These are phyloP conservation scores for Pyrenophora tritici-repentis DNA, from an alignment of 2,329 filamentous ascomycete species.

Conservation along the genomic window DNA sequence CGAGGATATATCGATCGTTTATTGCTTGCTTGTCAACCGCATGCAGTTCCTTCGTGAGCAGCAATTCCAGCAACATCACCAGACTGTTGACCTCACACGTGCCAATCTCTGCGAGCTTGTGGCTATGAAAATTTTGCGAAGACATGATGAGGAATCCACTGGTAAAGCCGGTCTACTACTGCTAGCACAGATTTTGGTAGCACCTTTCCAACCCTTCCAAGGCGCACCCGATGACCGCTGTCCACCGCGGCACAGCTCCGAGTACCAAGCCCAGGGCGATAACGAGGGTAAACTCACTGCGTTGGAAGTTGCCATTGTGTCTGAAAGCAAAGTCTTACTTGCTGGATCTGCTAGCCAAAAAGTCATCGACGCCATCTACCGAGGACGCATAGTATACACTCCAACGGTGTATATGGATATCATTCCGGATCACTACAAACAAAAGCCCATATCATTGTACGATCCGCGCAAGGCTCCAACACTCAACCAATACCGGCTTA, in stretches of 20 bases:
- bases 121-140: constrained; percentile 75
- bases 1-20: constrained; percentile 81
- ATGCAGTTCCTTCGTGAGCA: constrained; percentile 81
- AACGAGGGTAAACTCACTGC: constrained; percentile 70
- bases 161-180: constrained; percentile 72
- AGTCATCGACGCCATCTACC: constrained; percentile 82
- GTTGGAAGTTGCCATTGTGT: constrained; percentile 81
- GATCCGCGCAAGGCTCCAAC: constrained; percentile 75
- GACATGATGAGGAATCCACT: constrained; percentile 77
- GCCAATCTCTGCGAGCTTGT: constrained; percentile 80
- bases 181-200: constrained; percentile 78
- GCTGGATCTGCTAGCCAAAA: constrained; percentile 79
- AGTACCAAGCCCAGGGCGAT: constrained; percentile 53
- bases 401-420: constrained; percentile 82
- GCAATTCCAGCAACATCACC: constrained; percentile 73
- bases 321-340: constrained; percentile 78
- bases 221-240: constrained; percentile 73
- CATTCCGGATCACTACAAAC: constrained; percentile 83
- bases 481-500: constrained; percentile 82
- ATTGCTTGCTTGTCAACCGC: constrained; percentile 81
- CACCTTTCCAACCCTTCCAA: constrained; percentile 84
- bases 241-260: constrained; percentile 57
- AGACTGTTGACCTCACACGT: constrained; percentile 79
- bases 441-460: constrained; percentile 79
- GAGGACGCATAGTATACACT: constrained; percentile 79